Evolutionary conservation across 257 asterid species (phyloP), one percentile per base, ranked within the genome.

Genomic region (Jacaranda copaia): DNA sequence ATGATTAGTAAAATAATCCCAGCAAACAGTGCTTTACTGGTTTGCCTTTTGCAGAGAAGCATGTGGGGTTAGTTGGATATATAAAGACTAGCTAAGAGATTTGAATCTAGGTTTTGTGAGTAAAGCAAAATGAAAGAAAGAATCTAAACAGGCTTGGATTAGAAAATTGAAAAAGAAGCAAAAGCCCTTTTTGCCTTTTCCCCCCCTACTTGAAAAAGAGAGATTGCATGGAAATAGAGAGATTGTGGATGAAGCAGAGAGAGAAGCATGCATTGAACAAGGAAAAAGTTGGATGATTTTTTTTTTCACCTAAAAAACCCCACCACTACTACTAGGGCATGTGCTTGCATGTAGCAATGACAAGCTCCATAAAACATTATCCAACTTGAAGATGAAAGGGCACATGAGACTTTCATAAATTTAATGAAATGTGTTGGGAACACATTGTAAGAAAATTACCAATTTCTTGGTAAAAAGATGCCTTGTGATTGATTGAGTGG

Each of bases 51-150:
- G 78, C 51, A 80, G 83, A 80, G 83, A 64, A 79, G 85, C 84
- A 86, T 82, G 88, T 84, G 89, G 75, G 77, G 68, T 86, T 79
- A 43, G 82, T 79, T 77, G 84, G 46, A 65, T 51, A 68, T n/a
- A 79, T 69, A 72, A 75, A 76, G 36, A 11, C 56, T 8, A 25
- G 2, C 46, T 8, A 55, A 49, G 43, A 78, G 75, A 65, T 79
- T 84, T 81, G 81, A 80, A 83, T 83, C 78, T 80, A 75, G 72
- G 81, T 66, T 39, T 63, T 9, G 60, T 49, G 45, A 68, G 79
- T 57, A 32, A 68, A 75, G 82, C 80, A 80, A 81, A 67, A 36
- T 25, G 57, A 61, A 71, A 48, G 68, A 75, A 68, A 72, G 85
- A 77, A 75, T 83, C 83, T 58, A 10, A 42, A 78, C 84, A 82